These are phyloP conservation scores for Rosa multiflora DNA, from an alignment of 306 rosid species.

Conservation along the genomic window DNA sequence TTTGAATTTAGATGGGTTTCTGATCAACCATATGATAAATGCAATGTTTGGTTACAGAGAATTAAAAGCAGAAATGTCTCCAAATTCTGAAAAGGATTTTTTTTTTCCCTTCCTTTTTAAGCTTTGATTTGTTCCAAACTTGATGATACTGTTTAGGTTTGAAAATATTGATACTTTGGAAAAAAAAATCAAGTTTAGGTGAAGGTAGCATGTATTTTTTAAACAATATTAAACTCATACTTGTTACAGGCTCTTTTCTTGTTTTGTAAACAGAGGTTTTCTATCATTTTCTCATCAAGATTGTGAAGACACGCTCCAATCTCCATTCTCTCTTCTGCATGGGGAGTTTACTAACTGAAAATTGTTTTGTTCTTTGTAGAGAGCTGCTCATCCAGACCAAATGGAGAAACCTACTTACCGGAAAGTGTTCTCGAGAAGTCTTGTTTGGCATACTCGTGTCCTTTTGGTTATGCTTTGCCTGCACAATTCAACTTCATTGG, in stretches of 20 bases:
- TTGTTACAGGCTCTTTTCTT: background rate
- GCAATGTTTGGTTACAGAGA: background rate
- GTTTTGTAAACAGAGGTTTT: background rate
- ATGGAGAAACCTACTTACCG: background rate
- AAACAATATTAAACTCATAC: background rate
- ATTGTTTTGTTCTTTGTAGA: background rate
- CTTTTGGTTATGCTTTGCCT: background rate
- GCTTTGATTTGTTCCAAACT: background rate
- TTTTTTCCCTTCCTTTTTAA: background rate
- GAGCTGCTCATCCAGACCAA: background rate
- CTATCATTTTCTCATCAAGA: background rate
- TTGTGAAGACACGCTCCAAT: background rate
- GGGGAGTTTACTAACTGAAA: background rate
- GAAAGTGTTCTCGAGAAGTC: slow-evolving; percentile 3
- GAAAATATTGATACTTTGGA: background rate
- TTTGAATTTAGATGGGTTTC: background rate
- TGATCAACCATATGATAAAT: background rate
- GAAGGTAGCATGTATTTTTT: background rate
- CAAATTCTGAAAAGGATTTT: background rate
- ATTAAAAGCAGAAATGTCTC: background rate
- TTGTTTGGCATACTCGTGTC: background rate
- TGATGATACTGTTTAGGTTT: background rate
- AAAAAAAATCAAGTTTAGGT: background rate
- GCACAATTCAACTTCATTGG: slow-evolving; percentile 4
- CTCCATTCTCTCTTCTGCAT: background rate